Conservation (phyloP, 164 flowering plant species). For the Dillenia turbinata region DNA sequence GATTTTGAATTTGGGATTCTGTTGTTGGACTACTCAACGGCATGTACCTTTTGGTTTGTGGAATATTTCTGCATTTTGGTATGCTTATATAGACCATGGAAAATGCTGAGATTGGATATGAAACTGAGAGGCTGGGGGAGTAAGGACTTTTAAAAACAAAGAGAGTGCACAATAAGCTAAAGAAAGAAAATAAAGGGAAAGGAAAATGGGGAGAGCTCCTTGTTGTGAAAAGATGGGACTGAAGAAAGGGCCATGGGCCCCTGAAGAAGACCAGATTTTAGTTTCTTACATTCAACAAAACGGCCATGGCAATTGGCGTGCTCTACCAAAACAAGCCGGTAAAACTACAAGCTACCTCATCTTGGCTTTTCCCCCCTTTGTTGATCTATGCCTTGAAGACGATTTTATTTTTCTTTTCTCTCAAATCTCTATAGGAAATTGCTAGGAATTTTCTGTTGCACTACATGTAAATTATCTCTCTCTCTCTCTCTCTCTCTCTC, state of each 20-base stretch:
- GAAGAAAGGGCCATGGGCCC: slow-evolving; percentile 74
- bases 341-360: slow-evolving; percentile 1
- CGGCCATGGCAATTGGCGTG: slow-evolving; percentile 67
- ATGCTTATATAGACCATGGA: neutral
- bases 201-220: slow-evolving; percentile 60
- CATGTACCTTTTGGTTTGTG: neutral
- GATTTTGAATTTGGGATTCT: neutral
- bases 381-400: neutral
- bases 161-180: no score
- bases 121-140: neutral
- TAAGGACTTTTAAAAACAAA: no score
- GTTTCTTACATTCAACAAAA: slow-evolving; percentile 38
- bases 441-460: no score
- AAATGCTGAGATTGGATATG: neutral
- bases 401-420: neutral
- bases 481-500: neutral
- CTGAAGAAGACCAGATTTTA: slow-evolving; percentile 60
- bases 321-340: slow-evolving; percentile 73
- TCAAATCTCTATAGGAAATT: neutral
- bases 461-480: no score
- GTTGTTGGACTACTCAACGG: neutral
- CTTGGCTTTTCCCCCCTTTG: neutral
- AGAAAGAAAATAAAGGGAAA: neutral
- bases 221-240: slow-evolving; percentile 72
- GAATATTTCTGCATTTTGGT: neutral